Base-by-base conservation (phyloP, 768 basidiomycete genomes). In the Panus rudis region DNA sequence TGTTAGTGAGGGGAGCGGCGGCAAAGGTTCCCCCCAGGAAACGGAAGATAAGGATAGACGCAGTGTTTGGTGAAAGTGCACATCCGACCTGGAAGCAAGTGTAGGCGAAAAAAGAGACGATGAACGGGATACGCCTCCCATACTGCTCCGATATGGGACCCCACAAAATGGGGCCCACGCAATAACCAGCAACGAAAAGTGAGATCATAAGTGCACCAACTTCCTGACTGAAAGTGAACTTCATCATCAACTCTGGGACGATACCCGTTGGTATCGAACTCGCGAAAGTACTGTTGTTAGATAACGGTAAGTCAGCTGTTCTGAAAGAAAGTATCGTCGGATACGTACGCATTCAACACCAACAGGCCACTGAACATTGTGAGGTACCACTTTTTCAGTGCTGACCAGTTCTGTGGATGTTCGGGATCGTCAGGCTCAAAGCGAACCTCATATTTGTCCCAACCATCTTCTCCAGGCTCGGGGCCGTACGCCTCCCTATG, bases 11-110 rank as follows among this genome's bases (percentile, higher is more conserved):
- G 1, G 84, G 85, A 22, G 78, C 72, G 14, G 80, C 73, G 16
- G 84, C 83, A 50, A 84, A 86, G 2, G 67, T 64, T 11, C 86
- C 85, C 2, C 77, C 74, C n/a, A 87, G 57, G 56, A 87, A 81
- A 17, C 87, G 75, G 51, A 84, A 77, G 14, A 82, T 53, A 11
- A 90, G 66, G n/a, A 89, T 58, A 4, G 79, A 73, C 6, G 67
- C 69, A 2, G 76, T 76, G 58, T 84, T 86, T 28, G 67, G 62
- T 0, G 80, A 65, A 3, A 84, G 63, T 0, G 84, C 83, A 28
- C 71, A 71, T 22, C 74, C 85, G 21, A 83, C 57, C 65, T 79
- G 78, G 54, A 84, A 84, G 30, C 67, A 70, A n/a, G 68, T 64
- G 61, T 82, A 85, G 8, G 74, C 60, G 16, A 78, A 53, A 63